Conservation (phyloP, 345 rosid genomes). For the Eucalyptus cladocalyx region DNA sequence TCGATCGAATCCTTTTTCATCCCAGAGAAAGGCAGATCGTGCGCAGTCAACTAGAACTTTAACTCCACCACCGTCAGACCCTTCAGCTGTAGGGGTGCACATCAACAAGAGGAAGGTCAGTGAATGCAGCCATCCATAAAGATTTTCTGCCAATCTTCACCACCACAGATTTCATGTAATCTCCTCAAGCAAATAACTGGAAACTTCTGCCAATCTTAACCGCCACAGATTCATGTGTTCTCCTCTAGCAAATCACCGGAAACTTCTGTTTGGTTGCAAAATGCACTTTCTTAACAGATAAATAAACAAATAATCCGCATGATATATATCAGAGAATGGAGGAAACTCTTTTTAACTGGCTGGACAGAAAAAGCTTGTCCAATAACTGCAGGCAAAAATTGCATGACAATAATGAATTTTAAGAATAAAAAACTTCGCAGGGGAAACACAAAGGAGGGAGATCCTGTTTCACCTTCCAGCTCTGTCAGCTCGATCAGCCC, state of each 20-base stretch:
- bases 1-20: not conserved
- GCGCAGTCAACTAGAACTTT: not conserved
- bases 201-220: not conserved
- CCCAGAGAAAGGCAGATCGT: not conserved
- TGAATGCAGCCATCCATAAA: not conserved
- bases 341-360: not conserved
- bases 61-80: not conserved
- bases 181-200: not conserved
- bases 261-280: not conserved
- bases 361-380: not conserved
- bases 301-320: not conserved
- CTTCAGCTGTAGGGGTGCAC: not conserved
- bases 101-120: not conserved
- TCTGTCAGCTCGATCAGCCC: slow-evolving; percentile 9
- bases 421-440: not conserved
- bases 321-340: not conserved
- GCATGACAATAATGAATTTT: not conserved
- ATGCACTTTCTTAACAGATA: not conserved
- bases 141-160: not conserved
- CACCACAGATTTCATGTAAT: not conserved
- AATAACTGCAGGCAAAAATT: not conserved
- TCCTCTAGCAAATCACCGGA: not conserved
- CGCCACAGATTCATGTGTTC: not conserved
- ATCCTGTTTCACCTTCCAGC: not conserved
- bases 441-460: not conserved